A percentile compares a stretch with the other conserved stretches of the same genome.
These are phyloP conservation scores for Cladosporium austrohemisphaericum DNA, from an alignment of 2,329 filamentous ascomycete species.

Conservation along the genomic window DNA sequence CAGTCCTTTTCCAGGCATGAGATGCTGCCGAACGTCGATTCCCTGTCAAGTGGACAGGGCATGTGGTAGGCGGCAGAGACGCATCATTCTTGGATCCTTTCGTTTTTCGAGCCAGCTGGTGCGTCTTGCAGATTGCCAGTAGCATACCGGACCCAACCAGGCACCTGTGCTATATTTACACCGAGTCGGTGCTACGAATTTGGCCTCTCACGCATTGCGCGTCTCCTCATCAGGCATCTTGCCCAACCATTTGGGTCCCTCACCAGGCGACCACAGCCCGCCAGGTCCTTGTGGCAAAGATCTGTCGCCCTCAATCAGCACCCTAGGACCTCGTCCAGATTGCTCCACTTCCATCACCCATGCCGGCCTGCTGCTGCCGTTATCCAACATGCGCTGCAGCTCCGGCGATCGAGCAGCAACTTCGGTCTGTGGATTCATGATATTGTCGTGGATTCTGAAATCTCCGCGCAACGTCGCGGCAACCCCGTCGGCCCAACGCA, in stretches of 20 bases:
- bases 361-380: constrained; percentile 3
- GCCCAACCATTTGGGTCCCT: constrained; percentile 2
- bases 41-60: too few relatives aligned
- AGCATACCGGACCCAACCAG: too few relatives aligned
- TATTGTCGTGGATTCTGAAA: constrained; percentile 22
- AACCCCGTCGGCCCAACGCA: constrained; percentile 31
- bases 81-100: too few relatives aligned
- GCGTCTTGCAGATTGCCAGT: too few relatives aligned
- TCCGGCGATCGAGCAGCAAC: not conserved
- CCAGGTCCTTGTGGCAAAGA: constrained; percentile 8
- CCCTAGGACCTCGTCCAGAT: constrained; percentile 17
- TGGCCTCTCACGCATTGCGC: not conserved
- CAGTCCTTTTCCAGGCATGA: too few relatives aligned
- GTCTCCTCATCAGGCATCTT: not conserved
- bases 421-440: not conserved
- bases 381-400: constrained; percentile 4
- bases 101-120: too few relatives aligned
- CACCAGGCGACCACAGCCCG: not conserved
- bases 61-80: too few relatives aligned
- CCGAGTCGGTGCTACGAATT: too few relatives aligned
- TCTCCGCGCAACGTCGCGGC: constrained; percentile 30
- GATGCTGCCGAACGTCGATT: too few relatives aligned
- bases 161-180: too few relatives aligned
- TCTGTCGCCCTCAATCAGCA: constrained; percentile 18
- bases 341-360: constrained; percentile 18